Evolutionary conservation across 2,329 filamentous ascomycete genomes (phyloP), one percentile per base, ranked within the genome.

Genomic region (Plenodomus lindquistii): DNA sequence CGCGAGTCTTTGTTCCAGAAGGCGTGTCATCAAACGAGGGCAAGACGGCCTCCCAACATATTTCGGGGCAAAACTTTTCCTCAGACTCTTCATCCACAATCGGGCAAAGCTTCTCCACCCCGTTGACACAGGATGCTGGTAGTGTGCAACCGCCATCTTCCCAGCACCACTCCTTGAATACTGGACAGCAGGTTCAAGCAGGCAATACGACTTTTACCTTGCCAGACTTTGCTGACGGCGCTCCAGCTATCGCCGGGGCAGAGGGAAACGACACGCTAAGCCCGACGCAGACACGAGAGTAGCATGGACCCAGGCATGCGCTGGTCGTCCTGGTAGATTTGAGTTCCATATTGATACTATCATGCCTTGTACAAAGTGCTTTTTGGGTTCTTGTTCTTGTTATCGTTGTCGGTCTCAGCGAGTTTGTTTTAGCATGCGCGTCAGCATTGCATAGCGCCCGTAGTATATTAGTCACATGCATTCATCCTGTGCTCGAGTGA

Each of bases 131-230:
- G 22, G 22, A 24, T 24, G 6, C 22, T 24, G 22, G 6, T 24
- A 24, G 22, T 1, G 42, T 44, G 22, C 44, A 48, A 17, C n/a
- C 22, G 11, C 17, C 44, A 10, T 17, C 27, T n/a, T 43, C 48
- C 15, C 38, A 40, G 31, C 43, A 44, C 7, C 7, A 24, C 2
- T 35, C 44, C 2, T 44, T 35, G 18, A 35, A 39, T 15, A 24
- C 44, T 22, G 39, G 42, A 4, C 52, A 55, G 31, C 42, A 55
- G 29, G 35, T 56, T 11, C 38, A 55, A 37, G 48, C 51, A 15
- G 49, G 57, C n/a, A 60, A 50, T 10, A 54, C 45, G 34, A 57
- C 51, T 4, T 62, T 64, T 20, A 64, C 42, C 8, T 37, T 63
- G 24, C 50, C 60, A 11, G 46, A 53, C 18, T 64, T 63, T 44